Base-by-base conservation (phyloP, 2,329 filamentous ascomycete species). In the Fusarium robinianum region DNA sequence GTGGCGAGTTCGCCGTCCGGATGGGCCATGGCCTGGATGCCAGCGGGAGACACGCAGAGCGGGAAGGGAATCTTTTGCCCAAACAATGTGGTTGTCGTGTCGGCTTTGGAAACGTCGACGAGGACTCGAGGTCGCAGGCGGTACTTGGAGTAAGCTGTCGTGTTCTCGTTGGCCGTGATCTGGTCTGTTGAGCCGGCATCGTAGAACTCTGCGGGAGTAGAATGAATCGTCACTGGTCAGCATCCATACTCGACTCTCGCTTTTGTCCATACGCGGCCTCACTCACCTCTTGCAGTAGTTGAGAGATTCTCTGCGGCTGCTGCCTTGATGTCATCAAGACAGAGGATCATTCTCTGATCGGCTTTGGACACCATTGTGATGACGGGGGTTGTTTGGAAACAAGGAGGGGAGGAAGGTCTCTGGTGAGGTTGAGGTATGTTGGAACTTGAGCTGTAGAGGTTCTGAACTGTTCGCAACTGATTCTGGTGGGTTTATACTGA, bases 1-100 rank as follows among this genome's bases (percentile, higher is more conserved):
- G 73, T 77, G 2, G 70, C 77, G 1, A 72, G 39, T 46, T 80
- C 77, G 3, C 76, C 77, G 16, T 78, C 74, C 1, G 67, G 63
- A 51, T 79, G 77, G 1, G 75, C 76, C 17, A 79, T 67, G 18
- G 69, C 67, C 45, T 79, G 76, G 57, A 78, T 74, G 5, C 75
- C 77, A 1, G 76, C 72, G 0, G 77, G 77, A 6, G 73, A 71
- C 26, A 80, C 72, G 12, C 75, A 76, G 6, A 80, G 63, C 0
- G 77, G 76, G 5, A 79, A 66, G 4, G 65, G 60, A 40, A 74
- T 68, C 55, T 65, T 44, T 12, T 45, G 41, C 2, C 53, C 51
- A 22, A 46, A 26, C 3, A 46, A 2, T 0, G 12, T 15, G 2
- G 15, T 37, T 0, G 15, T 32, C 4, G 36, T 46, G 12, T 46